Conservation (phyloP, 2,329 filamentous ascomycete species). For the Didymella sp. region DNA sequence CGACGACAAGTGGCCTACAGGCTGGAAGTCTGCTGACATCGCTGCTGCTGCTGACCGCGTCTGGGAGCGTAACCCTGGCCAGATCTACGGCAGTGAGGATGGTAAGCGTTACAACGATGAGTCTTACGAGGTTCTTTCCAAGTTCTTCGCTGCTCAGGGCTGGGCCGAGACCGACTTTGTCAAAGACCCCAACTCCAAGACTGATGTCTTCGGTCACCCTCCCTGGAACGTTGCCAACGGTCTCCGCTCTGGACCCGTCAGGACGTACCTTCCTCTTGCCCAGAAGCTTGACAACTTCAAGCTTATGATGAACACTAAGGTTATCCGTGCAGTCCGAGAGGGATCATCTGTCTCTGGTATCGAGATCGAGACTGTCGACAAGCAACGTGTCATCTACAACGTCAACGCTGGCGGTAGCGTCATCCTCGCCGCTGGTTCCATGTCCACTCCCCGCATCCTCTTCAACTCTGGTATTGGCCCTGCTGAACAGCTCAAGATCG, state of each 20-base stretch:
- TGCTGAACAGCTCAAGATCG: slow-evolving; percentile 54
- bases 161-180: slow-evolving; percentile 72
- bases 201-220: slow-evolving; percentile 65
- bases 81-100: slow-evolving; percentile 69
- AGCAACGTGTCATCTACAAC: slow-evolving; percentile 58
- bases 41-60: slow-evolving; percentile 65
- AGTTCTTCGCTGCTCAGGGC: slow-evolving; percentile 64
- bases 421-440: slow-evolving; percentile 70
- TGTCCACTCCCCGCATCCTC: slow-evolving; percentile 72
- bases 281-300: slow-evolving; percentile 68
- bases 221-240: slow-evolving; percentile 70
- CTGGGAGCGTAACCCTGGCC: slow-evolving; percentile 75
- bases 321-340: slow-evolving; percentile 67
- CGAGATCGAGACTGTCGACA: slow-evolving; percentile 58
- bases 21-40: slow-evolving; percentile 73
- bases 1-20: slow-evolving; percentile 73
- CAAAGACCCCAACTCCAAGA: slow-evolving; percentile 65
- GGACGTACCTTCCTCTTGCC: slow-evolving; percentile 72
- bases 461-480: slow-evolving; percentile 74
- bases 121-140: slow-evolving; percentile 68
- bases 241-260: slow-evolving; percentile 71
- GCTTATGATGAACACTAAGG: slow-evolving; percentile 69
- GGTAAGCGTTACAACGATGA: slow-evolving; percentile 69
- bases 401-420: slow-evolving; percentile 67
- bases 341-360: slow-evolving; percentile 69